phyloP scores from a whole-genome alignment of 2,329 filamentous ascomycete species.

The Cytospora piceae region DNA sequence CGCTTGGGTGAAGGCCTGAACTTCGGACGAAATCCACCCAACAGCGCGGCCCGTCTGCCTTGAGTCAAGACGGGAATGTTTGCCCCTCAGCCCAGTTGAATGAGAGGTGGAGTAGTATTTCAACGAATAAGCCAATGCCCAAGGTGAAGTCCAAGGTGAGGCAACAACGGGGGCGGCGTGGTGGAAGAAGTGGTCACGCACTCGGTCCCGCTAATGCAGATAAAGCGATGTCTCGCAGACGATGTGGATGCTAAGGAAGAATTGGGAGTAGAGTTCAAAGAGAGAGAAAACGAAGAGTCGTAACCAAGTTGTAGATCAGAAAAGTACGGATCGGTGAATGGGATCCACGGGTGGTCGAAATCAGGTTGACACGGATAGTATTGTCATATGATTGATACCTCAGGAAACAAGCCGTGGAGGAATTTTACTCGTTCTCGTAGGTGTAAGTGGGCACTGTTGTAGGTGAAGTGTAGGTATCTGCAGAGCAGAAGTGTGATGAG shows the following conservation, averaged over 20 bases:
- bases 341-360: neutral
- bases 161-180: constrained; percentile 14
- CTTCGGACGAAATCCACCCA: constrained; percentile 13
- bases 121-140: no score
- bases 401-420: constrained; percentile 3
- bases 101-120: neutral
- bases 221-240: constrained; percentile 21
- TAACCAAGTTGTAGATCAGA: constrained; percentile 2
- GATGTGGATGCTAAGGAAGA: constrained; percentile 7
- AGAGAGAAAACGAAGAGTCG: constrained; percentile 15
- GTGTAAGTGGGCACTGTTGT: constrained; percentile 5
- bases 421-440: neutral
- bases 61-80: neutral
- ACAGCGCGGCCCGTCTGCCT: constrained; percentile 19
- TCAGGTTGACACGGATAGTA: neutral
- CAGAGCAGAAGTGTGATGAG: constrained; percentile 15
- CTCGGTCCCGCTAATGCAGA: constrained; percentile 15
- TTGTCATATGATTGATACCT: neutral
- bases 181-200: constrained; percentile 14
- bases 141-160: constrained; percentile 4
- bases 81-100: neutral
- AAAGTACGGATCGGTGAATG: constrained; percentile 1
- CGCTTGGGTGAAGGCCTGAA: constrained; percentile 6
- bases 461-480: constrained; percentile 16
- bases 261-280: constrained; percentile 1